These are phyloP conservation scores for Plasmodium gonderi DNA, from an alignment of 169 alveolate genomes.

Conservation along the genomic window DNA sequence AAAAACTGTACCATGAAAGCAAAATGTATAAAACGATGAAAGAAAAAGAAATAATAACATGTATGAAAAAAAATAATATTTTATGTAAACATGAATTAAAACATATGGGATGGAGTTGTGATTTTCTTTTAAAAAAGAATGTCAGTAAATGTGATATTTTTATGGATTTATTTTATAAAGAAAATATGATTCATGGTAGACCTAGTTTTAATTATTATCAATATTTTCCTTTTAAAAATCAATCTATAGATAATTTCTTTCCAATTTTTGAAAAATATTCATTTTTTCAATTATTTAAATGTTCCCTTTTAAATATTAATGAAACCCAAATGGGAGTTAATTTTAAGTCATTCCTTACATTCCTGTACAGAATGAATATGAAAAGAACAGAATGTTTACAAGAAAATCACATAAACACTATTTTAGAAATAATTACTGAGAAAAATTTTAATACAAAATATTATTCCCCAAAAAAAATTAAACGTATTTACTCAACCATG, in stretches of 20 bases:
- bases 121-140: constrained; percentile 58
- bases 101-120: constrained; percentile 71
- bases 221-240: constrained; percentile 5
- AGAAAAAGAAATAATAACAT: constrained; percentile 39
- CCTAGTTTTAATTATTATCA: constrained; percentile 1
- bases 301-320: constrained; percentile 22
- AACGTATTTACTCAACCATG: constrained; percentile 34
- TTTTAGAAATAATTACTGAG: constrained; percentile 5
- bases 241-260: not conserved
- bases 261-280: constrained; percentile 49
- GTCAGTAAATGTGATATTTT: constrained; percentile 28
- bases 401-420: not conserved
- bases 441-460: not conserved
- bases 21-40: constrained; percentile 28
- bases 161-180: constrained; percentile 29
- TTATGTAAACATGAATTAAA: constrained; percentile 40
- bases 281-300: constrained; percentile 39
- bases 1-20: constrained; percentile 20
- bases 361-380: constrained; percentile 3
- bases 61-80: constrained; percentile 14
- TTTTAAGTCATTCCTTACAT: not conserved
- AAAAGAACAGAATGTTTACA: constrained; percentile 15
- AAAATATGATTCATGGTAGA: not conserved
- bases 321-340: not conserved
- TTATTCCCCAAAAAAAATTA: not conserved